Base-by-base conservation (phyloP, 495 filamentous ascomycete species). In the Peziza echinospora region DNA sequence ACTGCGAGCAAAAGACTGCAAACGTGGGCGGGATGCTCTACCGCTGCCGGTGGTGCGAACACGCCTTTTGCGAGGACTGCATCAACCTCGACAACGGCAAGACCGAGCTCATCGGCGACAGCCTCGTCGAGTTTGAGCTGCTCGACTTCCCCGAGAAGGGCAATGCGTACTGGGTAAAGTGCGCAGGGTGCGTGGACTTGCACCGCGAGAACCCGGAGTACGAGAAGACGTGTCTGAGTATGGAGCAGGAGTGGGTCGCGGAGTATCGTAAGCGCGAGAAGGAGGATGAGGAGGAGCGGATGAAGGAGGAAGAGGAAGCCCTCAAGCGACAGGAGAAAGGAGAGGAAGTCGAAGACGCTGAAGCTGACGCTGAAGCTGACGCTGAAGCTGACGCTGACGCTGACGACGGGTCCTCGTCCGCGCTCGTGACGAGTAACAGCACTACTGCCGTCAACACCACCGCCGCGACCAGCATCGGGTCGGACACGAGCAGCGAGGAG, bases 61-160 rank as follows among this genome's bases (percentile, higher is more conserved):
- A 55, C 0, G 74, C 67, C 1, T 78, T 62, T 49, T 80, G 76
- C 49, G 76, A 79, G 43, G 67, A 76, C 26, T 79, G 76, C 51
- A 50, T 79, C 0, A 65, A 78, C 28, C 77, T 67, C 57, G 63
- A 70, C 5, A 63, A 58, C 21, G 19, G 13, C 13, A 37, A 37
- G 3, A 66, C 68, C 1, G 53, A 60, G 9, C 64, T 76, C 1
- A 47, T 78, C 3, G 73, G 70, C 3, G 68, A 70, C 5, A 68
- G 54, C 28, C 54, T 71, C 9, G 53, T 60, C 4, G 71, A 74
- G 53, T 71, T 64, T 47, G 64, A 75, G 43, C 52, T 65, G 16
- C 59, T 75, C 0, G 64, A 62, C 0, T 71, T 71, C 44, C 58
- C 57, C 0, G 56, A 59, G 0, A 60, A 58, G 11, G 47, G 43